phyloP scores from a whole-genome alignment of 2,329 filamentous ascomycete genomes.

The Ophiocordyceps robertsii region DNA sequence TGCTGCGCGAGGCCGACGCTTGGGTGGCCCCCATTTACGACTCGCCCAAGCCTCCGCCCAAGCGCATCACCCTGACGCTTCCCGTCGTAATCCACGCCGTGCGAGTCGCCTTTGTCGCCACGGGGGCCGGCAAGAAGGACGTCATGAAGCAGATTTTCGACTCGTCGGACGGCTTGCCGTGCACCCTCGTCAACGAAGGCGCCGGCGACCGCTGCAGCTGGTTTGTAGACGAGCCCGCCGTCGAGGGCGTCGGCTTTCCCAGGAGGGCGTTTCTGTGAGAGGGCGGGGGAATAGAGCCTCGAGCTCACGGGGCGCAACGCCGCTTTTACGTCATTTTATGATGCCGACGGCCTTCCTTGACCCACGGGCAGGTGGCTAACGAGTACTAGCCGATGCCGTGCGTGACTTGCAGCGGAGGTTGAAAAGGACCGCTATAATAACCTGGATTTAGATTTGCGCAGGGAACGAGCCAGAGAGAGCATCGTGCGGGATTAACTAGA shows the following conservation, averaged over 20 bases:
- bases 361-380: too few relatives aligned
- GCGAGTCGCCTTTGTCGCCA: slow-evolving; percentile 83
- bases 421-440: too few relatives aligned
- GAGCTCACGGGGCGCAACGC: not conserved
- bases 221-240: slow-evolving; percentile 82
- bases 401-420: too few relatives aligned
- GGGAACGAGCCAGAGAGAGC: too few relatives aligned
- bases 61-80: slow-evolving; percentile 81
- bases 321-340: not conserved
- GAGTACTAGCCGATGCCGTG: too few relatives aligned
- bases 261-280: slow-evolving; percentile 48
- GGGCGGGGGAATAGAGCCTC: slow-evolving; percentile 1
- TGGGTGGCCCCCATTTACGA: slow-evolving; percentile 91
- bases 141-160: slow-evolving; percentile 88
- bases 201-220: slow-evolving; percentile 81
- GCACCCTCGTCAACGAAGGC: slow-evolving; percentile 73
- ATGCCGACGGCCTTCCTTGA: too few relatives aligned
- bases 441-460: too few relatives aligned
- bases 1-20: slow-evolving; percentile 73
- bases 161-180: slow-evolving; percentile 65
- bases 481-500: too few relatives aligned
- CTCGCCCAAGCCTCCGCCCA: slow-evolving; percentile 86
- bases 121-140: slow-evolving; percentile 77
- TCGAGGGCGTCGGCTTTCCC: slow-evolving; percentile 75
- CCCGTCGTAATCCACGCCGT: slow-evolving; percentile 81